Conservation (phyloP, 2,329 filamentous ascomycete species). For the Fusarium ramigenum region DNA sequence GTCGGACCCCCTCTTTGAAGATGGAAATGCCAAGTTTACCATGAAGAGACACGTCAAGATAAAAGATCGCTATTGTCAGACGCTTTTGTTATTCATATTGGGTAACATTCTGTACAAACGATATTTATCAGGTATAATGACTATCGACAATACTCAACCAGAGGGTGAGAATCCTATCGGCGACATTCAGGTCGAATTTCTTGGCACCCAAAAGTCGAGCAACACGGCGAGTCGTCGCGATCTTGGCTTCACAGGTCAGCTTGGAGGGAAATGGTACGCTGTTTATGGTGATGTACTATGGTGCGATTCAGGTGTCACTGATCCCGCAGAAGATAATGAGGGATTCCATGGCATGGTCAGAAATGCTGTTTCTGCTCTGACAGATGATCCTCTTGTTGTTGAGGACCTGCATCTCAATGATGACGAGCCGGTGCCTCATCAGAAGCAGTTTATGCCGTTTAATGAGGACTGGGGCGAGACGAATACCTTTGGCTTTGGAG, state of each 20-base stretch:
- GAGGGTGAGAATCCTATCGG: constrained; percentile 49
- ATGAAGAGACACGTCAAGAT: background rate
- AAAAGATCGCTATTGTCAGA: background rate
- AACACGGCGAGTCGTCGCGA: constrained; percentile 52
- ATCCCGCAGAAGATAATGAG: constrained; percentile 41
- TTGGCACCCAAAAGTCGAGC: constrained; percentile 49
- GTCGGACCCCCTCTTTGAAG: background rate
- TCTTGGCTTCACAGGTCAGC: constrained; percentile 49
- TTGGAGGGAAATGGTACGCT: constrained; percentile 51
- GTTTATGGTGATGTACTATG: constrained; percentile 49
- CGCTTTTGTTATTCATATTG: rapidly evolving
- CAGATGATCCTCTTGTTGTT: constrained; percentile 48
- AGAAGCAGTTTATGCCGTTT: constrained; percentile 50
- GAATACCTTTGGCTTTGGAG: constrained; percentile 49
- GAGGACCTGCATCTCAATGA: constrained; percentile 49
- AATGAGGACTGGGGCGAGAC: constrained; percentile 51
- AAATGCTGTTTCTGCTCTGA: constrained; percentile 49
- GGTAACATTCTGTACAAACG: rapidly evolving
- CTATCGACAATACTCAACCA: constrained; percentile 50
- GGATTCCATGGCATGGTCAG: constrained; percentile 54
- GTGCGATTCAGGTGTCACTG: constrained; percentile 46
- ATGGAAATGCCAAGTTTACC: background rate
- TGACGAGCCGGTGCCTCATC: constrained; percentile 43
- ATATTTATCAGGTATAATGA: background rate
- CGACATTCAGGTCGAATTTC: constrained; percentile 39